Evolutionary conservation across 345 rosid genomes (phyloP).

Genomic region (Brassica juncea): DNA sequence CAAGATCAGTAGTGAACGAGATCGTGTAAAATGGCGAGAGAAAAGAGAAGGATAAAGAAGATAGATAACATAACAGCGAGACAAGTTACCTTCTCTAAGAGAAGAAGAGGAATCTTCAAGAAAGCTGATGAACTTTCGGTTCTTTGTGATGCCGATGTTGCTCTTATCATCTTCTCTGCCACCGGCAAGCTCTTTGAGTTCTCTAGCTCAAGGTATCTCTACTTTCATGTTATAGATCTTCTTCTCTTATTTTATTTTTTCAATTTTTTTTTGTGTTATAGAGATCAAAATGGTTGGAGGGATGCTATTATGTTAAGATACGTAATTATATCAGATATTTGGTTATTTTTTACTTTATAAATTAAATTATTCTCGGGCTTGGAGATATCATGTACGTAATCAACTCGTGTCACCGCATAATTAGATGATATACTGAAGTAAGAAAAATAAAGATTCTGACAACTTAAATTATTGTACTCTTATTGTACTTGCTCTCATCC

Average conservation of each 20-base stretch:
- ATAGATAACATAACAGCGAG: conserved; percentile 66
- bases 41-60: conserved; percentile 66
- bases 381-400: conserved; percentile 10
- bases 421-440: neutral
- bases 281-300: neutral
- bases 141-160: conserved; percentile 75
- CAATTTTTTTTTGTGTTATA: neutral
- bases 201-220: conserved; percentile 55
- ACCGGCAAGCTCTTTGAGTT: conserved; percentile 66
- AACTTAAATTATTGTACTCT: conserved; percentile 11
- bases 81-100: conserved; percentile 69
- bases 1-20: conserved; percentile 21
- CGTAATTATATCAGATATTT: neutral
- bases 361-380: neutral
- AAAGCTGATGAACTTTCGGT: conserved; percentile 70
- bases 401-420: neutral
- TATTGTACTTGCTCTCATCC: neutral
- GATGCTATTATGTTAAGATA: neutral
- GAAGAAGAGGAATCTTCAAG: conserved; percentile 68
- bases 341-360: neutral
- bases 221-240: neutral
- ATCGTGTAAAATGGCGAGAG: conserved; percentile 51
- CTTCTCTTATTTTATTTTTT: neutral
- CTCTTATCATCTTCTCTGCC: conserved; percentile 62
- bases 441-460: neutral